phyloP scores from a whole-genome alignment of 2,329 filamentous ascomycete species.

The Aspergillus sclerotialis region DNA sequence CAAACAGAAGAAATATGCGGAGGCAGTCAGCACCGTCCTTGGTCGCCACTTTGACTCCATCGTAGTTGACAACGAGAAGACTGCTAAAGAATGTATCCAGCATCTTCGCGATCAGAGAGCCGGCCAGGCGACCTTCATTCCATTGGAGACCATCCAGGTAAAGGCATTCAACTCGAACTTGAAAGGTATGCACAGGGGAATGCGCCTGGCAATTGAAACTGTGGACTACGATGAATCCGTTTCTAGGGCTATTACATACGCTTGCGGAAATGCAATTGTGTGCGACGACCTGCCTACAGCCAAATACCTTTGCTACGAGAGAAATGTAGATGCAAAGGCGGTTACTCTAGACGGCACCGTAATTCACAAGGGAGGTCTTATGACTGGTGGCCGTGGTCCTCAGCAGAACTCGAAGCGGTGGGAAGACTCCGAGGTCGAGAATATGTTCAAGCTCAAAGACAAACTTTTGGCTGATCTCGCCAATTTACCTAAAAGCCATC shows the following conservation, averaged over 20 bases:
- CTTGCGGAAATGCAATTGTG: constrained; percentile 89
- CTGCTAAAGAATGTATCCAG: constrained; percentile 85
- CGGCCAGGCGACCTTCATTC: constrained; percentile 87
- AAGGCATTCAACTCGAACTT: constrained; percentile 82
- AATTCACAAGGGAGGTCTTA: constrained; percentile 91
- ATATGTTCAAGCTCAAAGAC: constrained; percentile 67
- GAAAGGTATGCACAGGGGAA: constrained; percentile 78
- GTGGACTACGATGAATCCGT: constrained; percentile 87
- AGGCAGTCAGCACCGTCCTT: constrained; percentile 85
- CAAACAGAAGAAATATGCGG: constrained; percentile 94
- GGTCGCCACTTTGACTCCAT: constrained; percentile 92
- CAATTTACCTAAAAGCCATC: constrained; percentile 70
- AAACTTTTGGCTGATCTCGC: constrained; percentile 72
- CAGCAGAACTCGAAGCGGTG: constrained; percentile 74
- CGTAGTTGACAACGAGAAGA: constrained; percentile 91
- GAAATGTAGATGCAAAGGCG: constrained; percentile 80
- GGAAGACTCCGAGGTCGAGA: constrained; percentile 83
- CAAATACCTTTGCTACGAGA: constrained; percentile 81
- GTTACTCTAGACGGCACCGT: constrained; percentile 93
- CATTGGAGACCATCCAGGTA: constrained; percentile 94
- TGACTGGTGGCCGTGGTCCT: constrained; percentile 87
- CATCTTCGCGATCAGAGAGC: constrained; percentile 87
- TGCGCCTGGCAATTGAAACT: constrained; percentile 85
- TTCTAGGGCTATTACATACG: constrained; percentile 88
- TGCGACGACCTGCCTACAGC: constrained; percentile 83